Conservation (phyloP, 78 protist genomes). For the Polysphondylium violaceum region DNA sequence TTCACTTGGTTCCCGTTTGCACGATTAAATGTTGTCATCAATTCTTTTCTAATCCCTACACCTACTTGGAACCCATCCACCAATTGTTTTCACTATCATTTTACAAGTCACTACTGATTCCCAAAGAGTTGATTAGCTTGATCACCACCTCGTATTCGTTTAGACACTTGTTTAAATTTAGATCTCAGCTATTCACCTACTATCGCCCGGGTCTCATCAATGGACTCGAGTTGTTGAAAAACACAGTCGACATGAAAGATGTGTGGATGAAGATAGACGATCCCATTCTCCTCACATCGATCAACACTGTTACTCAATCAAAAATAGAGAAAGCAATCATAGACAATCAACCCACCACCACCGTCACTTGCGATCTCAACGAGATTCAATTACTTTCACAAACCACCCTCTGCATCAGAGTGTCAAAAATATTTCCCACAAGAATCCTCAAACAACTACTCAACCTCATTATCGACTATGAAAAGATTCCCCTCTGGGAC, state of each 20-base stretch:
- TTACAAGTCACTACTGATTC: slow-evolving; percentile 45
- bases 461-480: slow-evolving; percentile 39
- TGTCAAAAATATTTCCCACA: slow-evolving; percentile 39
- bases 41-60: slow-evolving; percentile 53
- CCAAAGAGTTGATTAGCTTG: background rate
- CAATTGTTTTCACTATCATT: slow-evolving; percentile 31
- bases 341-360: slow-evolving; percentile 6
- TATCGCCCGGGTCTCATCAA: slow-evolving; percentile 32
- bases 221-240: slow-evolving; percentile 20
- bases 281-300: background rate
- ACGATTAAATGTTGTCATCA: slow-evolving; percentile 68
- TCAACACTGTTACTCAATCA: slow-evolving; percentile 9
- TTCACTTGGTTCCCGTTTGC: slow-evolving; percentile 67
- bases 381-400: background rate
- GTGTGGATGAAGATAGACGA: slow-evolving; percentile 28
- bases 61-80: slow-evolving; percentile 44
- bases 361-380: background rate
- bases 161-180: slow-evolving; percentile 65
- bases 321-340: slow-evolving; percentile 37
- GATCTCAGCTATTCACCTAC: slow-evolving; percentile 24
- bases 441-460: slow-evolving; percentile 39
- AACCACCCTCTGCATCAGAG: slow-evolving; percentile 32
- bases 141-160: slow-evolving; percentile 11
- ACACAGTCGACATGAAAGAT: background rate
- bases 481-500: slow-evolving; percentile 74